Evolutionary conservation across 495 filamentous ascomycete species (phyloP), one percentile per base, ranked within the genome.

Genomic region (Xylaria palmicola): DNA sequence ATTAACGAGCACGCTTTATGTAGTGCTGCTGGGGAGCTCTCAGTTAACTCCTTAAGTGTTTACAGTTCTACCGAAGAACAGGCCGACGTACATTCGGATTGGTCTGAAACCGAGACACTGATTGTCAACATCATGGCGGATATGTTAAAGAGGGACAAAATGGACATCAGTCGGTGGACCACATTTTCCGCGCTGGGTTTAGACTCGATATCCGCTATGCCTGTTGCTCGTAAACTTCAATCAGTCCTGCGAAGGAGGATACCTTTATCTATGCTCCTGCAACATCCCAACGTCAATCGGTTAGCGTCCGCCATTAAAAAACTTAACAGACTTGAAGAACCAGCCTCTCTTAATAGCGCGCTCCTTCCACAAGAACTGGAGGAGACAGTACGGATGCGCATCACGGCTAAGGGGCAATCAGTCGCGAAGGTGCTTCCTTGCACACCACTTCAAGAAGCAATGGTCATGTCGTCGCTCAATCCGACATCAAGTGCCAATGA

Each of bases 131-230:
- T 81, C 0, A 67, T 84, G 2, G 45, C 74, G 2, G 47, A 63
- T 4, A 70, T 72, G 1, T 74, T 93, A 49, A 45, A 62, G 9
- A 74, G 76, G 22, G 71, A 79, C 29, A 83, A 73, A 0, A 85
- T 80, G 1, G 85, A 87, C 44, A 82, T 90, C 50, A 81, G 47
- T 30, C 67, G 74, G 40, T 82, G 78, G 78, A 77, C 74, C 13
- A 73, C 79, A 6, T 74, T 82, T 7, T 60, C 65, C 7, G 62
- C 76, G 22, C 75, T 93, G 6, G 91, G 91, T 0, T 70, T 95
- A 20, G 90, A 95, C 69, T 93, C 90, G 0, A 85, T 95, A n/a
- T 88, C 86, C 27, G 90, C 88, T 0, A 93, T 95, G 48, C 72
- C 81, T 12, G 70, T 92, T 37, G 82, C 87, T 0, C 85, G 76